Conservation (phyloP, 2,329 filamentous ascomycete genomes). For the Cryphonectria nitschkei region DNA sequence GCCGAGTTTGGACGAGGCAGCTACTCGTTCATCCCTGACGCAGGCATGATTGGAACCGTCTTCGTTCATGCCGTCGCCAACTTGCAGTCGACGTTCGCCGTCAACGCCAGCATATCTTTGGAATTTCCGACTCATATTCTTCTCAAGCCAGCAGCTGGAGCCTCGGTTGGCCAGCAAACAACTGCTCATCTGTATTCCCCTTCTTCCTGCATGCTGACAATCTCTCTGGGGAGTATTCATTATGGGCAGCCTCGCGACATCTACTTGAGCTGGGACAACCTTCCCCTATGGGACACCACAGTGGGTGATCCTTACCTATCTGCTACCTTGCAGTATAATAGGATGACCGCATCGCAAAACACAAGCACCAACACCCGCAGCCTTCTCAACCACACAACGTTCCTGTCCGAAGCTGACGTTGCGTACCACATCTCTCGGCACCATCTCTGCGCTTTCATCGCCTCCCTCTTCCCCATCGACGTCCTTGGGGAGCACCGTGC, state of each 20-base stretch:
- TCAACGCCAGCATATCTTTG: slow-evolving; percentile 48
- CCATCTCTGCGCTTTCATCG: slow-evolving; percentile 53
- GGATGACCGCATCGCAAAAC: slow-evolving; percentile 31
- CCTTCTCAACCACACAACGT: slow-evolving; percentile 26
- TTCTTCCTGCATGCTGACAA: slow-evolving; percentile 38
- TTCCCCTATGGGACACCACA: slow-evolving; percentile 22
- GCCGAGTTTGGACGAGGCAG: slow-evolving; percentile 60
- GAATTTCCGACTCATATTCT: slow-evolving; percentile 42
- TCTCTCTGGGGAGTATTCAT: slow-evolving; percentile 57
- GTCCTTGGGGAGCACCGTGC: slow-evolving; percentile 42
- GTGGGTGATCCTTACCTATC: slow-evolving; percentile 36
- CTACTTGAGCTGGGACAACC: slow-evolving; percentile 44
- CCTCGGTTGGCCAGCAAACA: slow-evolving; percentile 42
- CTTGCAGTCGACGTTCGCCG: slow-evolving; percentile 61
- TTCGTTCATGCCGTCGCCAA: slow-evolving; percentile 67
- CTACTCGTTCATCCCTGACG: slow-evolving; percentile 65
- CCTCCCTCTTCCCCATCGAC: slow-evolving; percentile 46
- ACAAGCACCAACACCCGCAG: slow-evolving; percentile 26
- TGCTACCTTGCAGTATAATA: slow-evolving; percentile 42
- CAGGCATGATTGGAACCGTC: slow-evolving; percentile 65
- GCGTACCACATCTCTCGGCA: slow-evolving; percentile 59
- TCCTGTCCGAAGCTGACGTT: slow-evolving; percentile 37
- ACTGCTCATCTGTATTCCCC: slow-evolving; percentile 26
- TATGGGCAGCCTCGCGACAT: slow-evolving; percentile 65
- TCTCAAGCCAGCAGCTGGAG: slow-evolving; percentile 46